Evolutionary conservation across 805 yeast species (phyloP), one percentile per base, ranked within the genome.

Genomic region (Danielia oregonensis): DNA sequence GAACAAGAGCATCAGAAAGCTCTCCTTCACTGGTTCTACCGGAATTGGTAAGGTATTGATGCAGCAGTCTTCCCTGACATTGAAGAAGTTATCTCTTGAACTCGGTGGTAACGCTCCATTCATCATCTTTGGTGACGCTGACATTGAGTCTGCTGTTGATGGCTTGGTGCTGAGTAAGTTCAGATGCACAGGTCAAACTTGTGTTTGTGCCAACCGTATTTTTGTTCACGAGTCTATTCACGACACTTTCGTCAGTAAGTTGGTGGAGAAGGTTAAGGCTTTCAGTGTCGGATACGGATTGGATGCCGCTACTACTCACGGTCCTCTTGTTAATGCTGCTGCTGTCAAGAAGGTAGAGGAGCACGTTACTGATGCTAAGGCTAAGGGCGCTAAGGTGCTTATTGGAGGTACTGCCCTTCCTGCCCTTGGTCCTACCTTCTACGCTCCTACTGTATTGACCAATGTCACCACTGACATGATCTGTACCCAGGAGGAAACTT

Each of bases 81-180:
- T 84, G 49, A 83, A 84, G 65, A 84, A 82, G 55, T 61, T 80
- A 32, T 76, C 86, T 3, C 66, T 84, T 52, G 91, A 83, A 59
- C 69, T 83, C 26, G 91, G 93, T 23, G 93, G 93, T 19, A 84
- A 84, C 57, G 87, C 91, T 12, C 89, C 93, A 4, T 75, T 82
- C 46, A 72, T 83, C 36, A 79, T 83, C 3, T 83, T 83, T 55
- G 79, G 79, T 34, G 89, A 82, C 52, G 87, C 86, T 7, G 76
- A 81, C 42, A 45, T 83, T 13, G 82, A 76, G 37, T 60, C 64
- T 26, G 91, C 91, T 0, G 77, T 82, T 10, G 70, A 69, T n/a
- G 85, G 78, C 25, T 75, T 84, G 2, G 55, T 82, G 38, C 77
- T 72, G 6, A 72, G 79, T 42, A 85, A 84, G 57, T 79, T 82